A percentile compares a stretch with the other conserved stretches of the same genome.
These are phyloP conservation scores for Kappamyces sp. DNA, from an alignment of 192 early-diverging fungal species.

Conservation along the genomic window DNA sequence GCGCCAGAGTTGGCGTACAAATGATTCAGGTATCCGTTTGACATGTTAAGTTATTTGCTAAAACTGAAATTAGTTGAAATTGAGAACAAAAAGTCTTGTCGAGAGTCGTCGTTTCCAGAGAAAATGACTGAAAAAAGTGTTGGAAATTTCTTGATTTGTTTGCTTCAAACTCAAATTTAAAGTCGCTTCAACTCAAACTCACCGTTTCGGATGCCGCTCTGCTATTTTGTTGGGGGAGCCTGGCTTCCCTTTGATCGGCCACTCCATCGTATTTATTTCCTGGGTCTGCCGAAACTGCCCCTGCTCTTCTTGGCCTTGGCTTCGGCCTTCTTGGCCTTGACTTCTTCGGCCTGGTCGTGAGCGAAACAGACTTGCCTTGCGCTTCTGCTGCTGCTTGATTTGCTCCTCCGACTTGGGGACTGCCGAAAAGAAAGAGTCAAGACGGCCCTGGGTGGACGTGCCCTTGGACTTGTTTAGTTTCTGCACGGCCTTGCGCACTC, in stretches of 20 bases:
- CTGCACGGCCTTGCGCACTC: constrained; percentile 71
- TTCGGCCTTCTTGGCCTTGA: not conserved
- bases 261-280: no score
- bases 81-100: not conserved
- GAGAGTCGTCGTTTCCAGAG: not conserved
- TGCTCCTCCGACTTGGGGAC: constrained; percentile 28
- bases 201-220: no score
- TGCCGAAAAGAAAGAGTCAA: constrained; percentile 86
- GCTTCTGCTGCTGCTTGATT: constrained; percentile 2
- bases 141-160: no score
- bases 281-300: not conserved
- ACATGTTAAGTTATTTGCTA: constrained; percentile 6
- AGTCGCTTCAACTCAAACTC: no score
- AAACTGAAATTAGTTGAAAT: constrained; percentile 7
- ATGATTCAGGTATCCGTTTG: constrained; percentile 15
- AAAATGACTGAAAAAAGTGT: no score
- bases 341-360: not conserved
- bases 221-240: no score
- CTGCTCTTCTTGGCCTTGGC: not conserved
- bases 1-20: not conserved
- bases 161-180: no score
- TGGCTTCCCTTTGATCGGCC: no score
- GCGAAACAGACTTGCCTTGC: not conserved
- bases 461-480: constrained; percentile 74
- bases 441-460: constrained; percentile 79